These are phyloP conservation scores for Moniliophthora roreri DNA, from an alignment of 1,284 basidiomycete species.

Conservation along the genomic window DNA sequence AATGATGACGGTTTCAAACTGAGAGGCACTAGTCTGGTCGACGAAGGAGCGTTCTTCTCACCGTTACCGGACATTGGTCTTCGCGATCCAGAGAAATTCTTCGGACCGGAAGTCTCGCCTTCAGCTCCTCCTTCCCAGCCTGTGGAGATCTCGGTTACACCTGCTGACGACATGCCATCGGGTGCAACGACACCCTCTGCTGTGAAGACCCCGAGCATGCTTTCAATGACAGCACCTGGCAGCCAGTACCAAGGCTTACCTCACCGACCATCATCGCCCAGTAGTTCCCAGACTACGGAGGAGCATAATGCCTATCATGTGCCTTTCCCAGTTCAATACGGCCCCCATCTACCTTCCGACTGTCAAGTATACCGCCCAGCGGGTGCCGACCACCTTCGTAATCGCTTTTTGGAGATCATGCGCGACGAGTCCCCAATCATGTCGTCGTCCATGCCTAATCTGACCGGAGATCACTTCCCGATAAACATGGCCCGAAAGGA, in stretches of 20 bases:
- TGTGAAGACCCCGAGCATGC: slow-evolving; percentile 12
- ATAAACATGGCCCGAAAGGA: neutral
- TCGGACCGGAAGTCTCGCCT: neutral
- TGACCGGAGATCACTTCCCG: neutral
- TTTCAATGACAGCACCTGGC: slow-evolving; percentile 16
- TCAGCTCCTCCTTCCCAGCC: neutral
- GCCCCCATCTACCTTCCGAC: neutral
- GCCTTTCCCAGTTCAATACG: slow-evolving; percentile 5
- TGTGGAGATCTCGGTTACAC: neutral
- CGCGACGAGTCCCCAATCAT: slow-evolving; percentile 8
- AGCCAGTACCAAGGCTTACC: slow-evolving; percentile 1
- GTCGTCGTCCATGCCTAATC: slow-evolving; percentile 13
- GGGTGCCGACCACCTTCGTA: slow-evolving; percentile 7
- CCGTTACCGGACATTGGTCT: slow-evolving; percentile 5
- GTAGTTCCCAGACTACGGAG: slow-evolving; percentile 18
- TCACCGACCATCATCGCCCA: slow-evolving; percentile 5
- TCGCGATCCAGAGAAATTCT: neutral
- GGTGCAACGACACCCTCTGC: neutral
- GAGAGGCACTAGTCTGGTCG: neutral
- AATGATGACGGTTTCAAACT: neutral
- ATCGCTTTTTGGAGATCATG: slow-evolving; percentile 6
- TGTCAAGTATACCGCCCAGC: neutral
- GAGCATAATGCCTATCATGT: slow-evolving; percentile 6
- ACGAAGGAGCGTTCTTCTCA: slow-evolving; percentile 2
- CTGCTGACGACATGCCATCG: neutral